Conservation (phyloP, 768 basidiomycete species). For the Termitomyces sp. region DNA sequence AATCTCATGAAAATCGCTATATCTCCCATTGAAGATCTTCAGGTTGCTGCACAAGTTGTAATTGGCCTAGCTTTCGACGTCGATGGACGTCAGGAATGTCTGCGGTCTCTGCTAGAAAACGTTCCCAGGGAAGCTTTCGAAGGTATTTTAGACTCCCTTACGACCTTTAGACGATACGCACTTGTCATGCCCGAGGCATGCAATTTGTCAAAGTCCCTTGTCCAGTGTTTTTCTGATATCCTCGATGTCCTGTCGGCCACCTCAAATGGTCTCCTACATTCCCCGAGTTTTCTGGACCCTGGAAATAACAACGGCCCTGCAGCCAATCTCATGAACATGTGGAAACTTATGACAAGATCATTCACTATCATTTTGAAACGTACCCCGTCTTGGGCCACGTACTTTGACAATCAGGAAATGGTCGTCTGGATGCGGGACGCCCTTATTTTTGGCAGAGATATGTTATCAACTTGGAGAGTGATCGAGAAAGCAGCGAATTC, state of each 20-base stretch:
- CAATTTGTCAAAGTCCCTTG: conserved; percentile 82
- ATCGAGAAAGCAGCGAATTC: conserved; percentile 65
- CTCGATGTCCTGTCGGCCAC: conserved; percentile 80
- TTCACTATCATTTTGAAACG: conserved; percentile 81
- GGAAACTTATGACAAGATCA: conserved; percentile 76
- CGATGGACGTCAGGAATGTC: conserved; percentile 85
- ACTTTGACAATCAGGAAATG: conserved; percentile 81
- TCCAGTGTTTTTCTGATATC: conserved; percentile 88
- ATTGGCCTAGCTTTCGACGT: conserved; percentile 83
- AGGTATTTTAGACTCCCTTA: conserved; percentile 66
- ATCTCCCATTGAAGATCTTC: conserved; percentile 75
- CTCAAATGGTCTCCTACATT: conserved; percentile 65
- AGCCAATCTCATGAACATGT: conserved; percentile 60
- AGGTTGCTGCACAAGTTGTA: conserved; percentile 71
- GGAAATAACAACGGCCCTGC: conserved; percentile 39
- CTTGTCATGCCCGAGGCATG: conserved; percentile 76
- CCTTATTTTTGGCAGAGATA: conserved; percentile 84
- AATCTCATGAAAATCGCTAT: conserved; percentile 65
- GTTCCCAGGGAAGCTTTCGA: conserved; percentile 60
- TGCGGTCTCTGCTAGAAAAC: conserved; percentile 69
- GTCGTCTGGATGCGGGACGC: conserved; percentile 98
- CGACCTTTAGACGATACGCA: conserved; percentile 59
- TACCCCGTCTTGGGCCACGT: conserved; percentile 78
- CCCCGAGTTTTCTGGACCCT: conserved; percentile 41
- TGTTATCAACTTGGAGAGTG: conserved; percentile 74